Evolutionary conservation across 2,329 filamentous ascomycete genomes (phyloP).

Genomic region (Alternaria triticina): DNA sequence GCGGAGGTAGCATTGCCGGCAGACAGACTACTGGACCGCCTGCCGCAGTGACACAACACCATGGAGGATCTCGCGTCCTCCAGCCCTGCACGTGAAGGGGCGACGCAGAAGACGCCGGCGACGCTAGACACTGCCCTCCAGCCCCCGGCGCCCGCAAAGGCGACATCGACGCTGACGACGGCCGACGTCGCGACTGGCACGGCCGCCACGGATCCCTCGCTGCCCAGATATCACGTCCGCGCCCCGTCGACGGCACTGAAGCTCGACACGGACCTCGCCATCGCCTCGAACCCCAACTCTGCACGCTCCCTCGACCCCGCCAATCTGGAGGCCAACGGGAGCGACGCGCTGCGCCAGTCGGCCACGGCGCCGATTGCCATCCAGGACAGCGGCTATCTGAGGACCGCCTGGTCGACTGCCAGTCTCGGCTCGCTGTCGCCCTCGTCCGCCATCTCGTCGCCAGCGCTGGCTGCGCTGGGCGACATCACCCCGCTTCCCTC

Average conservation of each 20-base stretch:
- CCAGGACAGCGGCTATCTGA: constrained; percentile 43
- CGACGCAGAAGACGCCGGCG: constrained; percentile 6
- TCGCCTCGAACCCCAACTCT: constrained; percentile 30
- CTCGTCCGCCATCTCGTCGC: constrained; percentile 55
- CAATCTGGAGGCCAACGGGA: constrained; percentile 41
- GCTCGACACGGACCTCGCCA: constrained; percentile 40
- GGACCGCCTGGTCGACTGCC: constrained; percentile 51
- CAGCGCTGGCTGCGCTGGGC: constrained; percentile 55
- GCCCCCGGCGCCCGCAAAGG: constrained; percentile 28
- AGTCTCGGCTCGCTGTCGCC: constrained; percentile 56
- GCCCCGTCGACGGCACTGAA: constrained; percentile 32
- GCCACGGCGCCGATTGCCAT: constrained; percentile 49
- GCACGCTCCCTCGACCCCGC: constrained; percentile 30
- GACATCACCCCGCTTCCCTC: constrained; percentile 62
- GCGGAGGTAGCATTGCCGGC: constrained; percentile 12
- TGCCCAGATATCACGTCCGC: constrained; percentile 34
- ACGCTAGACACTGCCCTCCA: constrained; percentile 9
- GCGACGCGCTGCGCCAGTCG: constrained; percentile 38
- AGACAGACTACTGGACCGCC: constrained; percentile 19
- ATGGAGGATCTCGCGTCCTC: constrained; percentile 38
- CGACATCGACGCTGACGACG: constrained; percentile 30
- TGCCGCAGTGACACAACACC: constrained; percentile 39
- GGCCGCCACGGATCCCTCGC: constrained; percentile 13
- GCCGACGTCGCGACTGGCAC: constrained; percentile 25
- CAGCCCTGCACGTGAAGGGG: constrained; percentile 19